Conservation (phyloP, 805 yeast species). For the Lachancea nothofagi region DNA sequence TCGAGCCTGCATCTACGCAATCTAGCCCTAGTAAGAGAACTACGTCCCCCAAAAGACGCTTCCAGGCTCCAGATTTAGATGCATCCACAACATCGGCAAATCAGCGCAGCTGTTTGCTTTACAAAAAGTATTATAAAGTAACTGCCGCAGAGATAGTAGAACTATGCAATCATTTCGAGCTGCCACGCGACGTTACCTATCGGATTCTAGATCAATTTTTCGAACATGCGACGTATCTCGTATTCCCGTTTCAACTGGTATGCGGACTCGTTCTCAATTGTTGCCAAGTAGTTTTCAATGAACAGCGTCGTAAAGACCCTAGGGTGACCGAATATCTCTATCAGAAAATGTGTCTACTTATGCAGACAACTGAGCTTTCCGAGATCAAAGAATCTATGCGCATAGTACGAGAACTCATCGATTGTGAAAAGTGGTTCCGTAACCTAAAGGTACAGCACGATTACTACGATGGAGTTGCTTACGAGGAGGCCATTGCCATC, state of each 20-base stretch:
- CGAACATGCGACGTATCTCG: slow-evolving; percentile 46
- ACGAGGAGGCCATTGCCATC: slow-evolving; percentile 21
- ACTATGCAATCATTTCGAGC: slow-evolving; percentile 58
- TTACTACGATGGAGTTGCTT: slow-evolving; percentile 29
- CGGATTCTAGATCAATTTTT: slow-evolving; percentile 47
- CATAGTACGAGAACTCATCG: slow-evolving; percentile 48
- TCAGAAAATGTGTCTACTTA: slow-evolving; percentile 45
- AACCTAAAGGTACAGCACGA: slow-evolving; percentile 44
- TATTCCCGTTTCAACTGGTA: slow-evolving; percentile 62
- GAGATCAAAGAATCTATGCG: slow-evolving; percentile 51
- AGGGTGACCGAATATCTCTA: slow-evolving; percentile 46
- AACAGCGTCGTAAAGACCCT: slow-evolving; percentile 39
- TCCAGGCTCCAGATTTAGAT: slow-evolving; percentile 9
- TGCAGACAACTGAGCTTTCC: slow-evolving; percentile 44
- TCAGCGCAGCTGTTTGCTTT: slow-evolving; percentile 17
- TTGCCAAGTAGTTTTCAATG: slow-evolving; percentile 48
- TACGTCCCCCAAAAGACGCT: slow-evolving; percentile 8
- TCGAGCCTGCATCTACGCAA: not conserved
- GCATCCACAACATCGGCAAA: slow-evolving; percentile 1
- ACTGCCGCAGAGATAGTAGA: slow-evolving; percentile 40
- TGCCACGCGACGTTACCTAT: slow-evolving; percentile 49
- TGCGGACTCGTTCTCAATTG: slow-evolving; percentile 63
- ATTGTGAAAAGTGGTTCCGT: slow-evolving; percentile 57
- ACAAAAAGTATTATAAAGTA: slow-evolving; percentile 30
- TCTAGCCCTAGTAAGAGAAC: slow-evolving; percentile 1